A percentile compares a stretch with the other conserved stretches of the same genome.
phyloP scores from a whole-genome alignment of 176 grass and related monocot species.

The Carex parvula region DNA sequence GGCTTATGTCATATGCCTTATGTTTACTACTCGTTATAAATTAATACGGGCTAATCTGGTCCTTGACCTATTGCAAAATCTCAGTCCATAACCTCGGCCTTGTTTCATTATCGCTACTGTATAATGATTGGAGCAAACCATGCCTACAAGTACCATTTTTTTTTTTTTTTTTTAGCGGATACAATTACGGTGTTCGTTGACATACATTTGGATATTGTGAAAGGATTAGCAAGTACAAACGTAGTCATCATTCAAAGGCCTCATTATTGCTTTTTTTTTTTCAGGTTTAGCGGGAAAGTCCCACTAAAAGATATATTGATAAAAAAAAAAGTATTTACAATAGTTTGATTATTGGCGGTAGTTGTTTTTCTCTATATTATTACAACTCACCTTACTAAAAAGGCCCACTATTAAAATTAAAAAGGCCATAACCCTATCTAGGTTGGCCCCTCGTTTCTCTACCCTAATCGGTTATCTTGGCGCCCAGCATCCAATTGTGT shows the following conservation, averaged over 20 bases:
- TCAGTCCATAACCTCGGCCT: too few species aligned
- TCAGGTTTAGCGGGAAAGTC: too few species aligned
- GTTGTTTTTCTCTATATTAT: too few species aligned
- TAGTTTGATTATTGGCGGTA: fast-evolving
- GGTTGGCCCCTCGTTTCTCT: too few species aligned
- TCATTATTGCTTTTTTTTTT: neutral
- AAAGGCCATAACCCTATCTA: too few species aligned
- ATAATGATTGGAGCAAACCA: neutral
- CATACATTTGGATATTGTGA: neutral
- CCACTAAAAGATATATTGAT: too few species aligned
- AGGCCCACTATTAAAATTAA: too few species aligned
- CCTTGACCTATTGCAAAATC: neutral
- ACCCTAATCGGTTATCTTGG: too few species aligned
- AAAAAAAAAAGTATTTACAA: too few species aligned
- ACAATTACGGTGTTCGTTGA: neutral
- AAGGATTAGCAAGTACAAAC: neutral
- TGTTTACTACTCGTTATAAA: neutral
- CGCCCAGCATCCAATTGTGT: too few species aligned
- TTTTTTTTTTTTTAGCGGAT: neutral
- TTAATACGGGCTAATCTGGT: neutral
- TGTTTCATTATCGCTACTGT: too few species aligned
- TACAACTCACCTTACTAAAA: too few species aligned
- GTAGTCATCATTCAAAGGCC: neutral
- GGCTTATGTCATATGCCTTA: neutral
- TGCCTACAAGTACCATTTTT: neutral